These are phyloP conservation scores for Alnus glutinosa DNA, from an alignment of 306 rosid genomes.

Conservation along the genomic window DNA sequence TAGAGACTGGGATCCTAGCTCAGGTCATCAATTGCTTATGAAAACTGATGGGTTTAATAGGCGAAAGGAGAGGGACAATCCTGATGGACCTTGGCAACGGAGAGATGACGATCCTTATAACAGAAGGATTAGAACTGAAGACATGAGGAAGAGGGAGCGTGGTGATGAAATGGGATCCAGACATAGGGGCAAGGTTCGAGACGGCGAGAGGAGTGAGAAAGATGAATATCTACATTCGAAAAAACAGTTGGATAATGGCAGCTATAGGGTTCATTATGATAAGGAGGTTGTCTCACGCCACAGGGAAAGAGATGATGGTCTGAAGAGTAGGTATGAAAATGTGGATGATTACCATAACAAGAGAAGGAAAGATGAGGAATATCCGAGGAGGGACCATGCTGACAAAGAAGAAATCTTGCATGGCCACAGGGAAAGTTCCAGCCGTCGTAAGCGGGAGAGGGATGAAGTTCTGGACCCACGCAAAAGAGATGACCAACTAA, in stretches of 20 bases:
- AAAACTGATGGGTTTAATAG: constrained; percentile 73
- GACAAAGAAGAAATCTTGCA: constrained; percentile 76
- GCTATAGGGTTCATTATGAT: constrained; percentile 73
- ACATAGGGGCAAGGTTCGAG: constrained; percentile 70
- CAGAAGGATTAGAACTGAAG: constrained; percentile 76
- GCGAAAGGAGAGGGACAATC: constrained; percentile 76
- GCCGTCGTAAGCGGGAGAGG: constrained; percentile 73
- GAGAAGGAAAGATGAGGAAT: constrained; percentile 90
- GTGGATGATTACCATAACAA: constrained; percentile 79
- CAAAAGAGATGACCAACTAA: constrained; percentile 74
- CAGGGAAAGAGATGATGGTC: constrained; percentile 81
- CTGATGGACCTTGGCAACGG: constrained; percentile 68
- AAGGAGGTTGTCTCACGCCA: constrained; percentile 76
- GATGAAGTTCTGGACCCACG: constrained; percentile 74
- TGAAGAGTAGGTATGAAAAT: constrained; percentile 72
- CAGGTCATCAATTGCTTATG: constrained; percentile 56
- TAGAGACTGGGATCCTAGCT: constrained; percentile 73
- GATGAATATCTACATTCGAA: constrained; percentile 59
- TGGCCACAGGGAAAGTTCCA: constrained; percentile 64
- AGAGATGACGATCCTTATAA: constrained; percentile 80
- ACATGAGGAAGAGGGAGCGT: constrained; percentile 82
- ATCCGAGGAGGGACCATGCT: constrained; percentile 67
- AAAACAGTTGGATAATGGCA: constrained; percentile 83
- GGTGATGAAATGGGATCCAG: constrained; percentile 57
- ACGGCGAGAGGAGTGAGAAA: constrained; percentile 73